These are phyloP conservation scores for Dalechampia spathulata DNA, from an alignment of 441 rosid species.

Conservation along the genomic window DNA sequence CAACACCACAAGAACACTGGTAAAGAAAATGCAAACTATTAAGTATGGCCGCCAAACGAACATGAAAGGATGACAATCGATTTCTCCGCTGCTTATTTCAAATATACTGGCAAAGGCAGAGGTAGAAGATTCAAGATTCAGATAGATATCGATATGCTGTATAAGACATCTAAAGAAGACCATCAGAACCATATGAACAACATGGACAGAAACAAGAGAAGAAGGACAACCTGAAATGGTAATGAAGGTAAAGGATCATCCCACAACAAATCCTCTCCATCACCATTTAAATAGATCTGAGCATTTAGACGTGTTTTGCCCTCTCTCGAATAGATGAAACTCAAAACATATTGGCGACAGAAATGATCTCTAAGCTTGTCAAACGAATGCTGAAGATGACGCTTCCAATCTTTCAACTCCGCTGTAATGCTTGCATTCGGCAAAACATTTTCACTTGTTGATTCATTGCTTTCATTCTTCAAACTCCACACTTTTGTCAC, in stretches of 20 bases:
- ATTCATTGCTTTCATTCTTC: conserved; percentile 40
- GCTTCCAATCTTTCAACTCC: conserved; percentile 88
- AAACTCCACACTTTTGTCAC: conserved; percentile 59
- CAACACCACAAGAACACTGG: conserved; percentile 1
- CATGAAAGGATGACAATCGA: background rate
- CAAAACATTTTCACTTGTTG: conserved; percentile 32
- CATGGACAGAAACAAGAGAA: conserved; percentile 1
- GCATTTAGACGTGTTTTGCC: conserved; percentile 74
- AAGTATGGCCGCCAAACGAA: no score
- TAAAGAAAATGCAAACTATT: conserved; percentile 1
- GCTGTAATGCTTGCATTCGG: conserved; percentile 35
- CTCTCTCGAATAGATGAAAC: conserved; percentile 92
- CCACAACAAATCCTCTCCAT: conserved; percentile 55
- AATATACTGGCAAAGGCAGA: no score
- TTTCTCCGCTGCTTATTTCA: background rate
- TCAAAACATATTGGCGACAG: conserved; percentile 89
- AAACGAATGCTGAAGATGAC: conserved; percentile 79
- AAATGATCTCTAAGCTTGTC: conserved; percentile 91
- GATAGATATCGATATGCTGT: background rate
- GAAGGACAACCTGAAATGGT: conserved; percentile 76
- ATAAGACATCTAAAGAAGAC: background rate
- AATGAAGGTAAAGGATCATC: conserved; percentile 75
- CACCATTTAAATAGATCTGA: conserved; percentile 59
- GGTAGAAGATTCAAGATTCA: no score
- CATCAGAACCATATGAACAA: background rate